phyloP scores from a whole-genome alignment of 169 alveolate species.

The Eimeria necatrix region DNA sequence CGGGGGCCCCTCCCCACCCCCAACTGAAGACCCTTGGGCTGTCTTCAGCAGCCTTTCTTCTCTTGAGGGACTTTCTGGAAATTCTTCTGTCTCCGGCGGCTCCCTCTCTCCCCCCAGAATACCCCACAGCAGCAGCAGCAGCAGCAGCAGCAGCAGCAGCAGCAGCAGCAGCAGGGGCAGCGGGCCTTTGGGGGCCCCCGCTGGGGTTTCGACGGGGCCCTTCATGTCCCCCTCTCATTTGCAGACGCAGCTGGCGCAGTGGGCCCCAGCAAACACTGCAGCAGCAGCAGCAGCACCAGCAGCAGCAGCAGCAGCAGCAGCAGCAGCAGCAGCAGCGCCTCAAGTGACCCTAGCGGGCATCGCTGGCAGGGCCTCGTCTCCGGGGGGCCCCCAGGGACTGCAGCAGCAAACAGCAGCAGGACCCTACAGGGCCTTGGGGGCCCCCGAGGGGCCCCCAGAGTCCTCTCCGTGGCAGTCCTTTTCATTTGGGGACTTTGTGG shows the following conservation, averaged over 20 bases:
- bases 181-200: constrained; percentile 18
- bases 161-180: constrained; percentile 15
- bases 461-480: not conserved
- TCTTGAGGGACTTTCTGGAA: too few relatives aligned
- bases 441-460: too few relatives aligned
- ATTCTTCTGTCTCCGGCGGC: not conserved
- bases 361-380: not conserved
- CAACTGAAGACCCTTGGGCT: too few relatives aligned
- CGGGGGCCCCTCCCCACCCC: not conserved
- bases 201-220: not conserved
- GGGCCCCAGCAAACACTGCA: not conserved
- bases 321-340: not conserved
- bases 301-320: constrained; percentile 5
- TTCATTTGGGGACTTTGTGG: not conserved
- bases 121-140: not conserved
- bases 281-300: constrained; percentile 26
- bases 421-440: too few relatives aligned
- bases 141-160: constrained; percentile 7
- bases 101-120: not conserved
- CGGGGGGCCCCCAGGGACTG: too few relatives aligned
- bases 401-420: too few relatives aligned
- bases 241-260: constrained; percentile 52
- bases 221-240: not conserved
- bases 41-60: too few relatives aligned
- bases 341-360: not conserved